Base-by-base conservation (phyloP, 805 yeast genomes). In the Wickerhamiella bombiphila region DNA sequence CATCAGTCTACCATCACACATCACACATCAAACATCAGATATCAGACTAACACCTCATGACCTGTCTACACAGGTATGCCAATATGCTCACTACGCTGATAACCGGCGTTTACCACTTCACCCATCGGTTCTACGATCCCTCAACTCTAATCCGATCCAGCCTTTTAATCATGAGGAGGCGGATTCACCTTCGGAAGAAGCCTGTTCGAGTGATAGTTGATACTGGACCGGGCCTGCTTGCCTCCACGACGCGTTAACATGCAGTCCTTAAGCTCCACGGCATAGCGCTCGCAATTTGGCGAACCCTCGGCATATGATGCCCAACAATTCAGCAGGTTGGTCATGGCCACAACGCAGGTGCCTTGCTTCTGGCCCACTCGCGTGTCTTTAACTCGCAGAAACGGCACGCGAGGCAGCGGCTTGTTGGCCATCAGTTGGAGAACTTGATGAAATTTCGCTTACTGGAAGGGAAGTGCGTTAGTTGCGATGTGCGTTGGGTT, bases 221-320 rank as follows among this genome's bases (percentile, higher is more conserved):
- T 24, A 24, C 26, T 24, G 9, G 26, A 9, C 26, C 44, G 40
- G 25, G 57, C 51, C 19, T 56, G 40, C 41, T 47, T 42, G 38
- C 38, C 46, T 30, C 45, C 39, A 29, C 41, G 43, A 32, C 48
- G 45, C 49, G 51, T 62, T 35, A 64, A 59, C 78, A 82, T 80
- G 55, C 95, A 86, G 11, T 59, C 59, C 53, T 81, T 81, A 55
- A 85, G 68, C 43, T 80, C 82, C 26, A 29, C 34, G 22, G 42
- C 47, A 16, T 35, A 39, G 25, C 59, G 56, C 52, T 78, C 93
- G 60, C 97, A 86, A 34, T 63, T 67, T 8, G 67, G 61, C 17
- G 77, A 64, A 42, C 91, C 86, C 58, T 83, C 93, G 35, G 93
- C 88, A 60, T 82, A 80, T 18, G 95, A 80, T 2, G 95, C 93